Conservation (phyloP, 2,329 filamentous ascomycete genomes). For the Colletotrichum nymphaeae region DNA sequence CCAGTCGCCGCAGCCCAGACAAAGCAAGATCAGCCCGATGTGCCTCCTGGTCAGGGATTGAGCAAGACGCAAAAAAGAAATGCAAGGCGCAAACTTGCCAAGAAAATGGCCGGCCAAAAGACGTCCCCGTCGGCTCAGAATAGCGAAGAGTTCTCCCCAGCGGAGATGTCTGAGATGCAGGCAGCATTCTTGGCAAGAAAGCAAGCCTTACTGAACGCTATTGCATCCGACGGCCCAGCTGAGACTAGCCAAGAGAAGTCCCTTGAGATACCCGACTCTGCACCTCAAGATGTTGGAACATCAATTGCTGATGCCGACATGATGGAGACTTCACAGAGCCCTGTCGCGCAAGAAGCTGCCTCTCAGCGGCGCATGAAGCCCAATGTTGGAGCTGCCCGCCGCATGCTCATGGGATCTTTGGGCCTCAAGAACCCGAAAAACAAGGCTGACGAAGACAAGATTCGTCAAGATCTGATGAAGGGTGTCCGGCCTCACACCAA, state of each 20-base stretch:
- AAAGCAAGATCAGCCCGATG: conserved; percentile 31
- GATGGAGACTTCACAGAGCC: background rate
- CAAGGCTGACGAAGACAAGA: conserved; percentile 73
- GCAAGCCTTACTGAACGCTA: conserved; percentile 49
- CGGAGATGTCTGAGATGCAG: conserved; percentile 23
- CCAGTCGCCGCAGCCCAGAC: conserved; percentile 14
- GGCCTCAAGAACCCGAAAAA: conserved; percentile 76
- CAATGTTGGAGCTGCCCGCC: conserved; percentile 69
- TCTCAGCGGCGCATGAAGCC: conserved; percentile 47
- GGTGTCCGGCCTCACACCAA: conserved; percentile 53
- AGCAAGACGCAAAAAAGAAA: conserved; percentile 63
- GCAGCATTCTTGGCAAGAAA: conserved; percentile 52
- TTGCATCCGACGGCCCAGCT: conserved; percentile 34
- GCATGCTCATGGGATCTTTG: conserved; percentile 78
- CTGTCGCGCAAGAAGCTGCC: conserved; percentile 10
- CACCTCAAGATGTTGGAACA: conserved; percentile 1
- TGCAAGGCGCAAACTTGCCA: conserved; percentile 56
- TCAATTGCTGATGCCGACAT: background rate
- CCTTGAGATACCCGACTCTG: background rate
- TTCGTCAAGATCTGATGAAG: conserved; percentile 70
- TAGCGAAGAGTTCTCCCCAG: background rate
- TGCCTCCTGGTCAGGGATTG: conserved; percentile 50
- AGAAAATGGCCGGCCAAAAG: conserved; percentile 38
- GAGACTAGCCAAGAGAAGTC: conserved; percentile 2
- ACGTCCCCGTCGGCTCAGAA: background rate